Conservation (phyloP, 805 yeast genomes). For the Yamadazyma sp. region DNA sequence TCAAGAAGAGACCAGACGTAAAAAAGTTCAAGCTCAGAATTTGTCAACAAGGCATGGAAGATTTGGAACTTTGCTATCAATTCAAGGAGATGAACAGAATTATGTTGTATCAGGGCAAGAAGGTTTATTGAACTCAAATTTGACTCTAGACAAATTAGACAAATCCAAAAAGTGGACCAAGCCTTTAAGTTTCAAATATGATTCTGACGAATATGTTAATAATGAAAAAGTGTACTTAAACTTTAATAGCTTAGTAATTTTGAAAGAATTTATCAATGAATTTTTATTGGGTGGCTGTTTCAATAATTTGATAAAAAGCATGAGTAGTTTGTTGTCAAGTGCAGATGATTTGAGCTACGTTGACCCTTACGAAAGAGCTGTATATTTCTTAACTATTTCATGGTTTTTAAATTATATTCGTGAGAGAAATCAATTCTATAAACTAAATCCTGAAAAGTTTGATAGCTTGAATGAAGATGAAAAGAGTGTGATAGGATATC, state of each 20-base stretch:
- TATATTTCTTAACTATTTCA: slow-evolving; percentile 55
- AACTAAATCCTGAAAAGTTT: slow-evolving; percentile 7
- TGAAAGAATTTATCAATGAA: slow-evolving; percentile 46
- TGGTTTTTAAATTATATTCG: slow-evolving; percentile 79
- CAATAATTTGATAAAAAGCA: slow-evolving; percentile 56
- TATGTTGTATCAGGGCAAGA: slow-evolving; percentile 72
- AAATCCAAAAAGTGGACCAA: slow-evolving; percentile 63
- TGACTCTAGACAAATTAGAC: slow-evolving; percentile 65
- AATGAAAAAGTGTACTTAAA: slow-evolving; percentile 25
- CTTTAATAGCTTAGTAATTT: slow-evolving; percentile 27
- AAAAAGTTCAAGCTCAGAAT: slow-evolving; percentile 44
- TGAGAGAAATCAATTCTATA: slow-evolving; percentile 14
- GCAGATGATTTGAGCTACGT: slow-evolving; percentile 26
- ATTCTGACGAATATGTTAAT: slow-evolving; percentile 35
- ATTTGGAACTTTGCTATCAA: slow-evolving; percentile 81
- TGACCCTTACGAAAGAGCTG: slow-evolving; percentile 38
- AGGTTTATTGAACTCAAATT: slow-evolving; percentile 48
- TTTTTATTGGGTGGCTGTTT: slow-evolving; percentile 71
- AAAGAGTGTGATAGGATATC: slow-evolving; percentile 29
- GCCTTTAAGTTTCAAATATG: slow-evolving; percentile 34
- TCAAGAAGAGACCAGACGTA: slow-evolving; percentile 57
- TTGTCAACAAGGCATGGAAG: slow-evolving; percentile 80
- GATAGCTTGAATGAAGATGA: slow-evolving; percentile 19
- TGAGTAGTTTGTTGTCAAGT: slow-evolving; percentile 42
- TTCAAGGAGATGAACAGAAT: slow-evolving; percentile 56